Percentiles rank a stretch among this genome's conserved stretches.
These are phyloP conservation scores for Thecamonas trahens DNA, from an alignment of 78 protist species.

Conservation along the genomic window DNA sequence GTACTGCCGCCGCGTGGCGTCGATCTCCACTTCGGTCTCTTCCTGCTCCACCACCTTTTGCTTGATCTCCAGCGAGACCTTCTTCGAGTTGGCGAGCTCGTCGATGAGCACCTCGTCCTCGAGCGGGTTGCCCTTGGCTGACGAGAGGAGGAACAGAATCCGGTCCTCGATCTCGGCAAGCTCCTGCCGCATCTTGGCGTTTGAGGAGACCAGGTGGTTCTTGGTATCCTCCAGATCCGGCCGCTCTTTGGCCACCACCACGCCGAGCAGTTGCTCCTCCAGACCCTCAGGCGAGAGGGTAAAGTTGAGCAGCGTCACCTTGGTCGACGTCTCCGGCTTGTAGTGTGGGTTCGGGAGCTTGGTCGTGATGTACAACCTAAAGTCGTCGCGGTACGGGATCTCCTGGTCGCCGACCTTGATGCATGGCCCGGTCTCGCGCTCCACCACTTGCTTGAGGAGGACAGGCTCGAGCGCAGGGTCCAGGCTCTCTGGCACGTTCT, in stretches of 20 bases:
- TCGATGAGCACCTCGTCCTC: conserved; percentile 80
- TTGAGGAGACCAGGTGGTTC: conserved; percentile 33
- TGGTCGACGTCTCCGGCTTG: conserved; percentile 67
- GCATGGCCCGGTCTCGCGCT: conserved; percentile 16
- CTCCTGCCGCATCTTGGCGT: conserved; percentile 53
- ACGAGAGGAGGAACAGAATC: conserved; percentile 54
- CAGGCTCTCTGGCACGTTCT: conserved; percentile 69
- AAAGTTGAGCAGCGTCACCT: conserved; percentile 77
- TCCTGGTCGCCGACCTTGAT: conserved; percentile 78
- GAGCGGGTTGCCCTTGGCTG: conserved; percentile 50
- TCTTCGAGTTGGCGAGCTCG: conserved; percentile 69
- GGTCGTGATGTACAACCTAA: conserved; percentile 76
- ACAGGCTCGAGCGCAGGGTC: conserved; percentile 83
- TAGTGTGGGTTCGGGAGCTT: conserved; percentile 83
- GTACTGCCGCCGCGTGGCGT: conserved; percentile 57
- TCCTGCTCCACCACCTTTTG: conserved; percentile 53
- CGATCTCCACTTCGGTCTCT: conserved; percentile 60
- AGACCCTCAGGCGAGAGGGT: conserved; percentile 67
- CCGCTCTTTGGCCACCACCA: conserved; percentile 62
- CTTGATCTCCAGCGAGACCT: conserved; percentile 35
- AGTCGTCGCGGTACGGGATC: conserved; percentile 63
- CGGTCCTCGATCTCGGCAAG: conserved; percentile 62
- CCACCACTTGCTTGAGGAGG: conserved; percentile 57
- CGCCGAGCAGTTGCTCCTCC: conserved; percentile 74
- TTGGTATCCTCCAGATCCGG: conserved; percentile 71